Evolutionary conservation across 1,284 basidiomycete species (phyloP), one percentile per base, ranked within the genome.

Genomic region (Ceratorhiza oryzae-sativae): DNA sequence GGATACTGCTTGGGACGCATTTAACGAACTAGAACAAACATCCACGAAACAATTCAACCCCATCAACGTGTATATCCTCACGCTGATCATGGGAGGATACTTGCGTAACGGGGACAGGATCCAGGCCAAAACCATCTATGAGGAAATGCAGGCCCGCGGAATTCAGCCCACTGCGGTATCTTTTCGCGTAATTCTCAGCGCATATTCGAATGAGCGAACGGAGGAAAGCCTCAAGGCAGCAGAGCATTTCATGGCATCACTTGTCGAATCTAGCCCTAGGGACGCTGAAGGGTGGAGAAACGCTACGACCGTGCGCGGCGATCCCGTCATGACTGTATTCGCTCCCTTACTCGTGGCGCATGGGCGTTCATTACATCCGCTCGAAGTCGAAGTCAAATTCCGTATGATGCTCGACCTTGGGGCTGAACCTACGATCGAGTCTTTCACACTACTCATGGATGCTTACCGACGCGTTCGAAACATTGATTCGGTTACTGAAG

Each of bases 31-130:
- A 86, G 87, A 90, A 74, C 76, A 78, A 30, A 51, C 63, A 23
- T 56, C 59, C 27, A 55, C 70, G 42, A 59, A 59, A 10, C 62
- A 41, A n/a, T 70, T 18, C 72, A 73, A 34, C 20, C 42, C 65
- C 49, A 61, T 58, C 20, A 72, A 82, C 71, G 77, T 80, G 23
- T 91, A 89, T 77, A 84, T 90, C 60, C 86, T 94, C 75, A 94
- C 94, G n/a, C 91, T 94, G 78, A 82, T 98, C 76, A 91, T 98
- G 82, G 85, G 88, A 20, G 93, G 90, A 0, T 91, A 90, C 78
- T 82, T 97, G 55, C 88, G 89, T 20, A 75, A 78, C 0, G 86
- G 87, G 0, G 81, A 91, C 51, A 83, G 84, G 62, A 76, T 79
- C 1, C 83, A 82, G 58, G 95, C 95, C 0, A 88, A 85, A 79